These are phyloP conservation scores for Leucogyrophana mollusca DNA, from an alignment of 768 basidiomycete species.

Conservation along the genomic window DNA sequence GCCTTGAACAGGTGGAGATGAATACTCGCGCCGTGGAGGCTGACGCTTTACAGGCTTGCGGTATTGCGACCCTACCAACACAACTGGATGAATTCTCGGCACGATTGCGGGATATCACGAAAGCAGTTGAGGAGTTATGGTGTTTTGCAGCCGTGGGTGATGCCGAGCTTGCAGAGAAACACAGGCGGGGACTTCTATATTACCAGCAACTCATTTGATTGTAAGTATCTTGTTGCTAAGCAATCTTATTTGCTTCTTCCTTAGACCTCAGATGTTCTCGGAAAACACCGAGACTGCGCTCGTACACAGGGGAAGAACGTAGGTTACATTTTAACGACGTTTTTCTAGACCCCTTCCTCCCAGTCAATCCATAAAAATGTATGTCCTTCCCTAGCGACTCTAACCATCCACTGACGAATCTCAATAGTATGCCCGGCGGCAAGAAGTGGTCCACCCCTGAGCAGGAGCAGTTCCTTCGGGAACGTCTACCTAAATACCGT, in stretches of 20 bases:
- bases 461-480: conserved; percentile 49
- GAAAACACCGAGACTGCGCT: no score
- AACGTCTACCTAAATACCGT: conserved; percentile 65
- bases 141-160: background rate
- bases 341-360: no score
- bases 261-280: no score
- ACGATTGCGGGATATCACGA: conserved; percentile 2
- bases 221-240: no score
- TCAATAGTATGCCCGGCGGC: no score
- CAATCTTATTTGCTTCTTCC: no score
- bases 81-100: background rate
- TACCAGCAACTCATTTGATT: background rate
- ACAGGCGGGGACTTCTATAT: background rate
- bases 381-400: no score
- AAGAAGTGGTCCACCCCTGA: conserved; percentile 67
- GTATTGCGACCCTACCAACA: background rate
- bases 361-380: no score
- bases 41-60: background rate
- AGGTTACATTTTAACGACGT: no score
- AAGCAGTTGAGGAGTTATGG: conserved; percentile 5
- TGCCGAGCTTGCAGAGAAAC: background rate
- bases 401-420: no score
- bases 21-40: background rate
- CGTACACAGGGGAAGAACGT: no score
- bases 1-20: background rate